Conservation (phyloP, 2,329 filamentous ascomycete species). For the Penicillium sumatraense region DNA sequence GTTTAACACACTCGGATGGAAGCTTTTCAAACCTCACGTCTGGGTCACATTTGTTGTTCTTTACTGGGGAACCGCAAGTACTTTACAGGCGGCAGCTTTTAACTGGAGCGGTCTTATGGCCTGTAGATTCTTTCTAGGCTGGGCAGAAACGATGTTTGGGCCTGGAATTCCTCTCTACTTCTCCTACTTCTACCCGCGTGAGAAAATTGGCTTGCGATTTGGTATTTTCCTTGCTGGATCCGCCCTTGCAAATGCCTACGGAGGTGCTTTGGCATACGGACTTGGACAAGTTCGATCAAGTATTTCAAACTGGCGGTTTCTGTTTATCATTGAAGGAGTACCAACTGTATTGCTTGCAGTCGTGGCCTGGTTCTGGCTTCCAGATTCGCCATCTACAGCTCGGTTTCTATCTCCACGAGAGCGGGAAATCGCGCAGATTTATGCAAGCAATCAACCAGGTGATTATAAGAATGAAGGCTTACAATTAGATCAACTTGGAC, state of each 20-base stretch:
- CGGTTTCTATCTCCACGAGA: not conserved
- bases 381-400: not conserved
- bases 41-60: no score
- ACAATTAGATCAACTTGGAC: no score
- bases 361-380: not conserved
- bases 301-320: not conserved
- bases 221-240: not conserved
- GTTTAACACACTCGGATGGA: no score
- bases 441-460: no score
- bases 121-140: not conserved
- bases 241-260: not conserved
- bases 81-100: no score
- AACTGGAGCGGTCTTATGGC: not conserved
- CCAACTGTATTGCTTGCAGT: not conserved
- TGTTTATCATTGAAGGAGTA: not conserved
- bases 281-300: not conserved
- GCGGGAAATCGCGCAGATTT: no score
- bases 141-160: not conserved
- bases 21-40: no score
- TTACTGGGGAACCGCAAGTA: no score
- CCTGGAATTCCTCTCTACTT: not conserved
- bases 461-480: no score
- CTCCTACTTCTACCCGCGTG: not conserved
- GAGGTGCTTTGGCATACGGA: not conserved
- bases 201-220: not conserved